phyloP scores from a whole-genome alignment of 768 basidiomycete genomes.

The Lenzites betulinus region DNA sequence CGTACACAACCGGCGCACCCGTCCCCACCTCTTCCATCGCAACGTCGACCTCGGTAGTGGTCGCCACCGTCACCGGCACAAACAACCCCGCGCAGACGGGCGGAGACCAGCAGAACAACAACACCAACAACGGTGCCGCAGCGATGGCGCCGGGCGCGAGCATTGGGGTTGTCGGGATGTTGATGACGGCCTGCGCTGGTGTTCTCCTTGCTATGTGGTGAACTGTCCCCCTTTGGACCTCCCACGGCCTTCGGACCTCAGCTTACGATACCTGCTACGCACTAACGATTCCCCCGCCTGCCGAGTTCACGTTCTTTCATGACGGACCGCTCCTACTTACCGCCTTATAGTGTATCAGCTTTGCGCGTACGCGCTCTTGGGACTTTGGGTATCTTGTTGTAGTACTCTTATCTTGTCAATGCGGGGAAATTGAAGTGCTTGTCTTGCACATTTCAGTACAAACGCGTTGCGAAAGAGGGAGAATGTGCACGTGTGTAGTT shows the following conservation, averaged over 20 bases:
- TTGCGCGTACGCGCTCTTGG: background rate
- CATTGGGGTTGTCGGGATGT: background rate
- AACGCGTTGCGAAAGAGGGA: no score
- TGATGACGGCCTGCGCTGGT: background rate
- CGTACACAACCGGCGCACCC: slow-evolving; percentile 46
- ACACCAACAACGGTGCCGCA: background rate
- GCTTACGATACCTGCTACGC: background rate
- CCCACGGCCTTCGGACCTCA: background rate
- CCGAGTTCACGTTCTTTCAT: background rate
- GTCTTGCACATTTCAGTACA: no score
- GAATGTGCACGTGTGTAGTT: no score
- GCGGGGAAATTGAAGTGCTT: no score
- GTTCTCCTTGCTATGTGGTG: slow-evolving; percentile 3
- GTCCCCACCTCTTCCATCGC: slow-evolving; percentile 14
- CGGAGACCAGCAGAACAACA: background rate
- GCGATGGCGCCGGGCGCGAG: background rate
- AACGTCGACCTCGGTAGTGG: slow-evolving; percentile 1
- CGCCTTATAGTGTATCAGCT: background rate
- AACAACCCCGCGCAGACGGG: background rate
- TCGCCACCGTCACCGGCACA: background rate
- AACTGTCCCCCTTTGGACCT: background rate
- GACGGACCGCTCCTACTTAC: background rate
- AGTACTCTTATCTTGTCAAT: background rate
- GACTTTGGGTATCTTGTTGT: background rate
- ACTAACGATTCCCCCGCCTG: background rate